phyloP scores from a whole-genome alignment of 78 protist species.

The Dictyostelium brefeldianum region DNA sequence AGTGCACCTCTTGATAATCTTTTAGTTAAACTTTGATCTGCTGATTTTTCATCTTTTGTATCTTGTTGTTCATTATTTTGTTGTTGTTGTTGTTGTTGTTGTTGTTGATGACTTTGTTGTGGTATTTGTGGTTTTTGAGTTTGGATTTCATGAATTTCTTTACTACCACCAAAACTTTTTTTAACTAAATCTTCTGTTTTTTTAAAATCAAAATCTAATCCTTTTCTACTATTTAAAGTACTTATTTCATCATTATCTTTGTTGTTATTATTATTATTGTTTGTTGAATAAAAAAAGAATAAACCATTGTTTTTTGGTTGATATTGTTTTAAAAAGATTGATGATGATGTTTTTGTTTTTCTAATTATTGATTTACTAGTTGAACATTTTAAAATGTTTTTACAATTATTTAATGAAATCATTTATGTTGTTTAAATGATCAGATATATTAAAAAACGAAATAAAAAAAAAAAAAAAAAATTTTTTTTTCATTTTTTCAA shows the following conservation, averaged over 20 bases:
- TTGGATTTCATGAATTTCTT: not conserved
- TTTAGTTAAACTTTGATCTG: not conserved
- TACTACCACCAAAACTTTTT: not conserved
- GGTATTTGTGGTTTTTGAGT: slow-evolving; percentile 8
- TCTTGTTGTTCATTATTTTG: not conserved
- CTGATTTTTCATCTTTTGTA: not conserved
- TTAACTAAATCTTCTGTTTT: not conserved
- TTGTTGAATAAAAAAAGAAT: too few relatives aligned
- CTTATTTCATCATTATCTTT: not conserved
- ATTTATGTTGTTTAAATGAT: not conserved
- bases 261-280: too few relatives aligned
- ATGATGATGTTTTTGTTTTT: too few relatives aligned
- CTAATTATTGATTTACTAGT: not conserved
- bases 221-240: too few relatives aligned
- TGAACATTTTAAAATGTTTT: not conserved
- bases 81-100: slow-evolving; percentile 6
- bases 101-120: not conserved
- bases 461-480: not conserved
- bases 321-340: too few relatives aligned
- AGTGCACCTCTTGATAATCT: slow-evolving; percentile 25
- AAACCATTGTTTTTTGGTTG: too few relatives aligned
- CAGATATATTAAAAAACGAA: not conserved
- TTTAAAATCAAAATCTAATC: not conserved
- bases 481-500: not conserved
- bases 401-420: slow-evolving; percentile 16